Percentiles rank a stretch among this genome's conserved stretches.
Conservation (phyloP, 805 yeast genomes). For the Pichia thaimueangensis region DNA sequence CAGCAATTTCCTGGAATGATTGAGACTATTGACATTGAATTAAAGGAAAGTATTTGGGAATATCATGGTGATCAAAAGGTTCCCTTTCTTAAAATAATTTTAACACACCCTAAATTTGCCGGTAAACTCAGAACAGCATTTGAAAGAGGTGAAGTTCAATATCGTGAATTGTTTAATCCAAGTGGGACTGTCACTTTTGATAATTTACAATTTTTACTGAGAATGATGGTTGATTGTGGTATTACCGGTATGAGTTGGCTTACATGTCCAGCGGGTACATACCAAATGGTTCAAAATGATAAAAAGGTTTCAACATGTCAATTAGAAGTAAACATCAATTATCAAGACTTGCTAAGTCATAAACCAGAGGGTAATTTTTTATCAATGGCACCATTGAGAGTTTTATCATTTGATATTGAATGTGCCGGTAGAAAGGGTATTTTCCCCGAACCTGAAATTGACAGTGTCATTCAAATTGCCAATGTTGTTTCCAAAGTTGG, state of each 20-base stretch:
- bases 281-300: slow-evolving; percentile 36
- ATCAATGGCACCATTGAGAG: slow-evolving; percentile 86
- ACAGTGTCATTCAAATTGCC: slow-evolving; percentile 95
- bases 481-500: slow-evolving; percentile 86
- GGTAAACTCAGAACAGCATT: slow-evolving; percentile 70
- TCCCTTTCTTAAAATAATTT: slow-evolving; percentile 72
- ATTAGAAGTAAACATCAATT: slow-evolving; percentile 69
- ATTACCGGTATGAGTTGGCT: slow-evolving; percentile 98
- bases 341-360: slow-evolving; percentile 65
- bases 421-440: slow-evolving; percentile 97
- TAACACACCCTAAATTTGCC: slow-evolving; percentile 59
- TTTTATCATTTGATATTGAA: slow-evolving; percentile 93
- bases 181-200: slow-evolving; percentile 72
- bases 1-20: slow-evolving; percentile 51
- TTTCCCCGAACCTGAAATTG: slow-evolving; percentile 90
- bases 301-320: slow-evolving; percentile 69
- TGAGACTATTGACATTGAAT: slow-evolving; percentile 49
- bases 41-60: slow-evolving; percentile 92
- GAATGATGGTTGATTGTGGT: slow-evolving; percentile 88
- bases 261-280: slow-evolving; percentile 73
- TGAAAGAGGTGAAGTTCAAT: slow-evolving; percentile 73
- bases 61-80: slow-evolving; percentile 70
- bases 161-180: slow-evolving; percentile 55
- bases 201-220: slow-evolving; percentile 75
- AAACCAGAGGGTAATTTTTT: slow-evolving; percentile 92